Conservation (phyloP, 768 basidiomycete genomes). For the Hericium alpestre region DNA sequence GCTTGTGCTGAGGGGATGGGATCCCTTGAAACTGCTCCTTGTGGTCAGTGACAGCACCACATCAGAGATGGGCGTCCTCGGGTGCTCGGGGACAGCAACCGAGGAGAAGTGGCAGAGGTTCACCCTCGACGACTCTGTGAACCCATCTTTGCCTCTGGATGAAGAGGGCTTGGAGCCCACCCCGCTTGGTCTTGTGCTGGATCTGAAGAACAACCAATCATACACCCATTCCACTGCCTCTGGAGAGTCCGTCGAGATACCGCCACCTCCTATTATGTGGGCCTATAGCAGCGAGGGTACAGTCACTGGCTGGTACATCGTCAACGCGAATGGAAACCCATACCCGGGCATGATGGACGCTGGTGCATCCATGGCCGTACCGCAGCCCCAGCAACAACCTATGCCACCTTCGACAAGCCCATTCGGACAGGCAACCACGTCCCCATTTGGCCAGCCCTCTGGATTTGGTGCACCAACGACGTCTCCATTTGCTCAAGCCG, state of each 20-base stretch:
- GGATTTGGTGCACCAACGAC: background rate
- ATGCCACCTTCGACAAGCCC: background rate
- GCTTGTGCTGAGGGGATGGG: slow-evolving; percentile 32
- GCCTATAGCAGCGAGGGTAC: slow-evolving; percentile 75
- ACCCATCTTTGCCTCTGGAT: slow-evolving; percentile 56
- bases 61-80: slow-evolving; percentile 39
- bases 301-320: slow-evolving; percentile 59
- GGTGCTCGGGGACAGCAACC: slow-evolving; percentile 18
- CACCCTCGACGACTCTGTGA: slow-evolving; percentile 38
- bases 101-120: slow-evolving; percentile 34
- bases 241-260: slow-evolving; percentile 31
- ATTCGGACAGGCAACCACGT: slow-evolving; percentile 6
- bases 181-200: slow-evolving; percentile 51
- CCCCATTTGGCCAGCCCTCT: slow-evolving; percentile 9
- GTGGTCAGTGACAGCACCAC: slow-evolving; percentile 41
- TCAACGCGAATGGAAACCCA: slow-evolving; percentile 39
- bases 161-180: slow-evolving; percentile 61
- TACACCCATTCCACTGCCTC: slow-evolving; percentile 28
- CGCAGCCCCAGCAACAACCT: background rate
- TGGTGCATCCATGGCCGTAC: slow-evolving; percentile 2
- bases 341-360: slow-evolving; percentile 43
- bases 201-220: slow-evolving; percentile 44
- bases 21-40: slow-evolving; percentile 30
- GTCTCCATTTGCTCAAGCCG: background rate
- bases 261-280: slow-evolving; percentile 55